phyloP scores from a whole-genome alignment of 768 basidiomycete genomes.

The Suillus subaureus region DNA sequence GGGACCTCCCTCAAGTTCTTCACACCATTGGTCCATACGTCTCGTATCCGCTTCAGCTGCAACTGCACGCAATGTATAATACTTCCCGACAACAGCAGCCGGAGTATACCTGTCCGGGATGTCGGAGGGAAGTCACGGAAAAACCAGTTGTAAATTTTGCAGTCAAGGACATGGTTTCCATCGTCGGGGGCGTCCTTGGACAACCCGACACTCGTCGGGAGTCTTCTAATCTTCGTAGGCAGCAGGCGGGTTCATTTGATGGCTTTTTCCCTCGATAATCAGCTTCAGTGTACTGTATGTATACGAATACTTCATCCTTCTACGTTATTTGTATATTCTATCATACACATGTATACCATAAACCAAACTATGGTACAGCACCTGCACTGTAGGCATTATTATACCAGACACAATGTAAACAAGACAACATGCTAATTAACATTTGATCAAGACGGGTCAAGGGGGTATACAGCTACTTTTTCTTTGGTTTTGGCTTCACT shows the following conservation, averaged over 20 bases:
- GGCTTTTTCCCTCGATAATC: conserved; percentile 41
- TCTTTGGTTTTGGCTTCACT: conserved; percentile 45
- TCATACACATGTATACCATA: conserved; percentile 3
- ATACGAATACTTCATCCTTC: neutral
- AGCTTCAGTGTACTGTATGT: neutral
- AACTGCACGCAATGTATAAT: conserved; percentile 22
- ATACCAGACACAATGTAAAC: neutral
- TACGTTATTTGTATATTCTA: conserved; percentile 6
- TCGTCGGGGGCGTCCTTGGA: conserved; percentile 50
- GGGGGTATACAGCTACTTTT: conserved; percentile 28
- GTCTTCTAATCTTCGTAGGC: neutral
- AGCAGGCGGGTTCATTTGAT: conserved; percentile 43
- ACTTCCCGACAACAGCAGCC: conserved; percentile 40
- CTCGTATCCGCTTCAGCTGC: conserved; percentile 16
- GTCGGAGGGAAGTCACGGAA: conserved; percentile 49
- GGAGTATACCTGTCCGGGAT: conserved; percentile 68
- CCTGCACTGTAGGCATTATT: conserved; percentile 8
- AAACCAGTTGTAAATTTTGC: conserved; percentile 63
- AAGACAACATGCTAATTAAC: neutral
- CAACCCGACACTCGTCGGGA: conserved; percentile 43
- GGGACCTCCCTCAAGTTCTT: conserved; percentile 21
- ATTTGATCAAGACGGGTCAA: neutral
- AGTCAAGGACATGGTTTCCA: conserved; percentile 57
- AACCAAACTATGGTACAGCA: conserved; percentile 6
- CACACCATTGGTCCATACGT: conserved; percentile 13